Evolutionary conservation across 2,329 filamentous ascomycete species (phyloP), one percentile per base, ranked within the genome.

Genomic region (Coniella lustricola): DNA sequence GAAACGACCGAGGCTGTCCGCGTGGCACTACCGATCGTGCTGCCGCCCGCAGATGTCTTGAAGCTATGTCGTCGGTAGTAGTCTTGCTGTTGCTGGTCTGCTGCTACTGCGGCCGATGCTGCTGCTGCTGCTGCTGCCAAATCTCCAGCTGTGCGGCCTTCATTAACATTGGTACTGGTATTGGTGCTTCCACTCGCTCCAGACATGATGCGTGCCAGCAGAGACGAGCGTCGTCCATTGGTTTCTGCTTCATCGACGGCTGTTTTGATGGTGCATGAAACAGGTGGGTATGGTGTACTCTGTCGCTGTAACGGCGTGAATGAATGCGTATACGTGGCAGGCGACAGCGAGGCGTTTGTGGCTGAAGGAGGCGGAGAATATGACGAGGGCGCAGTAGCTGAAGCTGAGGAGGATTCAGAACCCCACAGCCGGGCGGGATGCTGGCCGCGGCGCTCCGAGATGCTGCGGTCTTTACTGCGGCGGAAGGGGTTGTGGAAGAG

Each of bases 391-490:
- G 38, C 36, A 4, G 44, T n/a, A 12, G 44, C 31, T 3, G 44
- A 16, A 5, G 40, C n/a, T 9, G 16, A 10, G 41, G 40, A 21
- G 7, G 35, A 5, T 31, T 18, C 8, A 18, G 37, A 1, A 13
- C 17, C 2, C 31, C 33, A 39, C 12, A 52, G 44, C 4, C 47
- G 47, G 7, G 48, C 18, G 10, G 47, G 44, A 17, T 21, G 18
- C 21, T 35, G 47, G 16, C 42, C 44, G 7, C 50, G 50, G 39
- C 50, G 50, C 7, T 44, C 48, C 2, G 48, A 50, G 18, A 52
- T 31, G 44, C 37, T 25, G 17, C 25, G n/a, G 40, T 22, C 13
- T 16, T 29, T 22, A n/a, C 17, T 50, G 5, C 42, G 44, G 17
- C 22, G 40, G 18, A 38, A 34, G n/a, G 12, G 18, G 32, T 32